Percentiles rank a stretch among this genome's conserved stretches.
Evolutionary conservation across 192 early-diverging fungal species (phyloP).

Genomic region (Phycomyces blakesleeanus): DNA sequence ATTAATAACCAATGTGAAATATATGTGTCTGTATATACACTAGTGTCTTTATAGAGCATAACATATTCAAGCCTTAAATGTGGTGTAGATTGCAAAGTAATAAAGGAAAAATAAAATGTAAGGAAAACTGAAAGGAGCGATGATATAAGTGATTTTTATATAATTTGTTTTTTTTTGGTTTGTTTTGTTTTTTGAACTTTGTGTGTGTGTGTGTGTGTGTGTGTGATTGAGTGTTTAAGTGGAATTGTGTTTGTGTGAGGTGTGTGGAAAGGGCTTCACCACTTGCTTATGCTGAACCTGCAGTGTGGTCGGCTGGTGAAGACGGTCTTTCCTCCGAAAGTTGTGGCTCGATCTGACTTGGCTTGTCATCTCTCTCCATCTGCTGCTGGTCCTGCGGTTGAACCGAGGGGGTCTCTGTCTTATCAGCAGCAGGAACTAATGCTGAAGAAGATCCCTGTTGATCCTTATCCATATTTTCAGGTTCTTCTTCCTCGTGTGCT

Average conservation of each 20-base stretch:
- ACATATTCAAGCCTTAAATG: background rate
- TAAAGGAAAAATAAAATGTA: constrained; percentile 6
- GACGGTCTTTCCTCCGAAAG: background rate
- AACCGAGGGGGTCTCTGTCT: constrained; percentile 6
- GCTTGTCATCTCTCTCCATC: background rate
- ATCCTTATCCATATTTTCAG: background rate
- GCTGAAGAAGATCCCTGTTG: background rate
- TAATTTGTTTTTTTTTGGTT: constrained; percentile 3
- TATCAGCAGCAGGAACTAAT: constrained; percentile 15
- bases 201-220: background rate
- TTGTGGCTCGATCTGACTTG: background rate
- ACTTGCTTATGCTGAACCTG: constrained; percentile 20
- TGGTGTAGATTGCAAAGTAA: background rate
- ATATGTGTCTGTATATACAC: background rate
- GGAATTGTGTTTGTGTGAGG: background rate
- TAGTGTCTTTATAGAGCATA: background rate
- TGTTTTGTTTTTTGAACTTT: background rate
- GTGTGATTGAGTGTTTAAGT: background rate
- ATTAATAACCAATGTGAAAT: too few species aligned
- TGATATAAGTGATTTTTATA: background rate
- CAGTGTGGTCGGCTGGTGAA: constrained; percentile 9
- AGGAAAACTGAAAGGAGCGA: background rate
- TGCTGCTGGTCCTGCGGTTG: background rate
- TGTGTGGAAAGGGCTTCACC: background rate
- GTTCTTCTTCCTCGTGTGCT: background rate